Evolutionary conservation across 495 filamentous ascomycete genomes (phyloP).

Genomic region (Pyronema domesticum): DNA sequence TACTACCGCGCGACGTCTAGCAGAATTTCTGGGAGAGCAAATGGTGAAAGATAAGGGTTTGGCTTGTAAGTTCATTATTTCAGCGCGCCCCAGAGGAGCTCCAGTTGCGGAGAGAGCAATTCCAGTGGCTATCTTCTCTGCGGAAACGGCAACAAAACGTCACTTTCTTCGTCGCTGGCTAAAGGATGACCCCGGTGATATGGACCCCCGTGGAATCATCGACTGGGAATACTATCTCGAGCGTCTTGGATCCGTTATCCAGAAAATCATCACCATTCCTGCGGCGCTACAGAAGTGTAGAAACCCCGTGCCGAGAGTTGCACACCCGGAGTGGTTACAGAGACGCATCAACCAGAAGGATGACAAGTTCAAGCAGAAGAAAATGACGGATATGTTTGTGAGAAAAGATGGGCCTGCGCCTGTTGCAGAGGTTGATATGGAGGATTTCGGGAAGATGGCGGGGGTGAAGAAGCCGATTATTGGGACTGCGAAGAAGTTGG

Average conservation of each 20-base stretch:
- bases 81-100: conserved; percentile 63
- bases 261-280: conserved; percentile 97
- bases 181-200: conserved; percentile 79
- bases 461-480: conserved; percentile 43
- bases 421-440: conserved; percentile 44
- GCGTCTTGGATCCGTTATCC: conserved; percentile 84
- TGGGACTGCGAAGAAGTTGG: conserved; percentile 39
- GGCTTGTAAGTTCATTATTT: conserved; percentile 99
- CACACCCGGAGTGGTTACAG: conserved; percentile 93
- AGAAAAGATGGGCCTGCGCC: conserved; percentile 30
- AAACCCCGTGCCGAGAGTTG: conserved; percentile 83
- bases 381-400: conserved; percentile 87
- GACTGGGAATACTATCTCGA: conserved; percentile 97
- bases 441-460: conserved; percentile 58
- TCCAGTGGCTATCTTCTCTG: conserved; percentile 92
- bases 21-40: conserved; percentile 90
- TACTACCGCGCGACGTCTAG: conserved; percentile 87
- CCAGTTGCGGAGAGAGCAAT: conserved; percentile 90
- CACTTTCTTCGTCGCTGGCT: conserved; percentile 89
- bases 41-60: conserved; percentile 98
- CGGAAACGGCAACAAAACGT: conserved; percentile 68
- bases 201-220: conserved; percentile 72
- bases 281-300: conserved; percentile 85
- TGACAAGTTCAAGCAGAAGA: conserved; percentile 93
- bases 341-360: conserved; percentile 85